Evolutionary conservation across 805 yeast species (phyloP).

Genomic region (Lachancea cidri): DNA sequence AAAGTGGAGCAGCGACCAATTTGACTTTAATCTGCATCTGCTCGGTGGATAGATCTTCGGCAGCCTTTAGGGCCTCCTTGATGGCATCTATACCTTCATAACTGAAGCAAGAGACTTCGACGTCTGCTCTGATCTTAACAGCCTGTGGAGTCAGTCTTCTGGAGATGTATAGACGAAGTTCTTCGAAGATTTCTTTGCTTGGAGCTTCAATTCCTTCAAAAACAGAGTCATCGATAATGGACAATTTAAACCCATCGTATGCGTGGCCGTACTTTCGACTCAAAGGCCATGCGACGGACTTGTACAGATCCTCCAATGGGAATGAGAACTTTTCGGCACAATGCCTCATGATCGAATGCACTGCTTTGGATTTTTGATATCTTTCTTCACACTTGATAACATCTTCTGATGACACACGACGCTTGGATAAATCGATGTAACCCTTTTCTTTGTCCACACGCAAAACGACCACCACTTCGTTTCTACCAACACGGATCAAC

Average conservation of each 20-base stretch:
- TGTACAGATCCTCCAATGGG: conserved; percentile 79
- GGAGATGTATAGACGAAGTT: conserved; percentile 79
- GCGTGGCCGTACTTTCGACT: conserved; percentile 95
- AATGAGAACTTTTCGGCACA: conserved; percentile 95
- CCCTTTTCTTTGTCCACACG: conserved; percentile 99
- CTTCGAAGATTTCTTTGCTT: conserved; percentile 68
- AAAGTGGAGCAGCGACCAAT: conserved; percentile 95
- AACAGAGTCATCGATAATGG: conserved; percentile 82
- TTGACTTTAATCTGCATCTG: conserved; percentile 86
- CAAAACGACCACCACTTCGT: conserved; percentile 95
- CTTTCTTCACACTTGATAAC: conserved; percentile 96
- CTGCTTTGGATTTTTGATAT: conserved; percentile 94
- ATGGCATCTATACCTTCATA: conserved; percentile 98
- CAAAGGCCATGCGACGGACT: conserved; percentile 94
- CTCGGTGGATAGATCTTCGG: conserved; percentile 79
- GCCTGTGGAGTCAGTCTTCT: conserved; percentile 97
- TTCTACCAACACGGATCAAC: conserved; percentile 94
- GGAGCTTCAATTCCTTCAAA: conserved; percentile 78
- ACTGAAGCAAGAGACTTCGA: conserved; percentile 93
- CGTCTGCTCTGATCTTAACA: conserved; percentile 95
- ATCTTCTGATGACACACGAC: conserved; percentile 97
- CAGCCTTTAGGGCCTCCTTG: conserved; percentile 79
- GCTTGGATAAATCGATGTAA: conserved; percentile 93
- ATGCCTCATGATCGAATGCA: conserved; percentile 96
- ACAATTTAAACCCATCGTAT: conserved; percentile 93